A percentile compares a stretch with the other conserved stretches of the same genome.
phyloP scores from a whole-genome alignment of 768 basidiomycete genomes.

The Mycena alexandri region DNA sequence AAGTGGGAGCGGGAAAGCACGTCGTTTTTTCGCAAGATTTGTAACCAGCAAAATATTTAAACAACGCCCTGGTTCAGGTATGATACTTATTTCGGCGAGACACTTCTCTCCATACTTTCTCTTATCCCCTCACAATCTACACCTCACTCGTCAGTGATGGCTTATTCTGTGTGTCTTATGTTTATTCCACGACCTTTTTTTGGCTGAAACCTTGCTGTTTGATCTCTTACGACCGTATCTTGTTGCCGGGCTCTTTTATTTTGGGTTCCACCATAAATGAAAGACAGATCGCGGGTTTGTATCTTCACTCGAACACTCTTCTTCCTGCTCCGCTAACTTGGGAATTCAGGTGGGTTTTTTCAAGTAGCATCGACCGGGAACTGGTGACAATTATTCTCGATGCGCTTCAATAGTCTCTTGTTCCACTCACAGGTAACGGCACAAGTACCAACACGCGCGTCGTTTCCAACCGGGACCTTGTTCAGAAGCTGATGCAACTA shows the following conservation, averaged over 20 bases:
- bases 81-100: neutral
- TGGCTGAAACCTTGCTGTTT: slow-evolving; percentile 47
- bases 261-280: slow-evolving; percentile 69
- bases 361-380: slow-evolving; percentile 58
- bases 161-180: slow-evolving; percentile 50
- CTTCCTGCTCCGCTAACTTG: neutral
- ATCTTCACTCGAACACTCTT: neutral
- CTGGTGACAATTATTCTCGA: neutral
- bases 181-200: slow-evolving; percentile 19
- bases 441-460: slow-evolving; percentile 69
- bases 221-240: slow-evolving; percentile 74
- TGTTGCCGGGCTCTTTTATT: slow-evolving; percentile 71
- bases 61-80: slow-evolving; percentile 60
- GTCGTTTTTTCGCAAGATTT: slow-evolving; percentile 76
- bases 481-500: neutral
- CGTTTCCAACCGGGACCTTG: neutral
- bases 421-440: slow-evolving; percentile 63
- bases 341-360: slow-evolving; percentile 63
- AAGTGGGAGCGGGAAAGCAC: slow-evolving; percentile 70
- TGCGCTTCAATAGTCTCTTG: no score
- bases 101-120: slow-evolving; percentile 48
- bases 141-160: slow-evolving; percentile 51
- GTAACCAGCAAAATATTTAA: slow-evolving; percentile 69
- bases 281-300: slow-evolving; percentile 68
- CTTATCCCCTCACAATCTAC: slow-evolving; percentile 61